Evolutionary conservation across 768 basidiomycete species (phyloP), one percentile per base, ranked within the genome.

Genomic region (Mycena sanguinolenta): DNA sequence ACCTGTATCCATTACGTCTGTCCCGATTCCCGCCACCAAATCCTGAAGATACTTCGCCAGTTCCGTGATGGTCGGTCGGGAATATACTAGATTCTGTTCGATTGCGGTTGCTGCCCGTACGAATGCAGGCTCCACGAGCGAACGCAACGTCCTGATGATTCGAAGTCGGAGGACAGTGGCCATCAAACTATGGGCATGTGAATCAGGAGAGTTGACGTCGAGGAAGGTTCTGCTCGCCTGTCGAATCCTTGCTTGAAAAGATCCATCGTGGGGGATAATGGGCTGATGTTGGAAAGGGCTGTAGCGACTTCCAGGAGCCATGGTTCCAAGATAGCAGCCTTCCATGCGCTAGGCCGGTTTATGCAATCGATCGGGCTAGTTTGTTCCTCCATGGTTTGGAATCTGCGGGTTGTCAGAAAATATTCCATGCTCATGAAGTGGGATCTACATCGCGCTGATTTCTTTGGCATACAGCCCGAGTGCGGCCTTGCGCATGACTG

Each of bases 401-500:
- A 82, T 59, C 82, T 83, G 46, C 2, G 17, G 21, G 16, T 4
- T 10, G 16, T 14, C 14, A 25, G 30, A 3, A 42, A 42, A 16
- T 12, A 9, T 1, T 55, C 1, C 17, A 30, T 12, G 36, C 3
- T 17, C 36, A 3, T 21, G 10, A 36, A 44, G 27, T 27, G 19
- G 16, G 16, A 70, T 77, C 44, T 75, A 87, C 79, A 86, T 50
- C 3, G 72, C 77, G 13, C 84, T 75, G 3, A 87, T 86, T 71
- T 86, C 85, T 1, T 76, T 44, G 4, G 78, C 80, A 58, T 89
- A 88, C 10, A 77, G 14, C 4, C 63, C 74, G 42, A 87, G 60
- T 1, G 84, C 79, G 6, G 79, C 81, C 64, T 84, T 84, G 57
- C 83, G 82, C 49, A 78, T 77, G 4, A 86, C 80, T 0, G 87